A percentile compares a stretch with the other conserved stretches of the same genome.
phyloP scores from a whole-genome alignment of 202 grass and related monocot genomes.

The Dendrocalamus latiflorus region DNA sequence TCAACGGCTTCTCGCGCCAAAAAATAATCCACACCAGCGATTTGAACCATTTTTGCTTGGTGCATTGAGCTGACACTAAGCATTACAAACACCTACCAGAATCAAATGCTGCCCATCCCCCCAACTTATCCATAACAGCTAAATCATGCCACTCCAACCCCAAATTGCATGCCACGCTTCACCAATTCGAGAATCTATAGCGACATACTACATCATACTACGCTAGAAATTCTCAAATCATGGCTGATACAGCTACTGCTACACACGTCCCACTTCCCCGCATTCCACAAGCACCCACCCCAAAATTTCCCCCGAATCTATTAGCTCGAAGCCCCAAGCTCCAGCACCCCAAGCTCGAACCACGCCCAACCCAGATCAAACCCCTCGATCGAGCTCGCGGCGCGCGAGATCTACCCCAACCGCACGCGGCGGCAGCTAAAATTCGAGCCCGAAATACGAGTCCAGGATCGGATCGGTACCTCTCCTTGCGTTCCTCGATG shows the following conservation, averaged over 20 bases:
- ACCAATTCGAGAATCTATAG: background rate
- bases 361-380: background rate
- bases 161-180: background rate
- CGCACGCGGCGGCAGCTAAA: background rate
- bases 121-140: background rate
- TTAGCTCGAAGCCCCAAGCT: background rate
- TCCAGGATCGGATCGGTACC: constrained; percentile 45
- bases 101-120: background rate
- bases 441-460: background rate
- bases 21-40: background rate
- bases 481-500: constrained; percentile 84
- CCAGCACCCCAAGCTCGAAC: background rate
- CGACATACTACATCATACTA: background rate
- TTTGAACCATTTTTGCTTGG: background rate
- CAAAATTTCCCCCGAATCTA: background rate
- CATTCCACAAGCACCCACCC: background rate
- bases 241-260: background rate
- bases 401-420: constrained; percentile 32
- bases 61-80: background rate
- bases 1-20: background rate
- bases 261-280: background rate
- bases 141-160: background rate
- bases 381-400: constrained; percentile 30
- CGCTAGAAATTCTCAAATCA: background rate
- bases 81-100: background rate